Evolutionary conservation across 2,329 filamentous ascomycete species (phyloP).

Genomic region (Hymenoscyphus fraxineus): DNA sequence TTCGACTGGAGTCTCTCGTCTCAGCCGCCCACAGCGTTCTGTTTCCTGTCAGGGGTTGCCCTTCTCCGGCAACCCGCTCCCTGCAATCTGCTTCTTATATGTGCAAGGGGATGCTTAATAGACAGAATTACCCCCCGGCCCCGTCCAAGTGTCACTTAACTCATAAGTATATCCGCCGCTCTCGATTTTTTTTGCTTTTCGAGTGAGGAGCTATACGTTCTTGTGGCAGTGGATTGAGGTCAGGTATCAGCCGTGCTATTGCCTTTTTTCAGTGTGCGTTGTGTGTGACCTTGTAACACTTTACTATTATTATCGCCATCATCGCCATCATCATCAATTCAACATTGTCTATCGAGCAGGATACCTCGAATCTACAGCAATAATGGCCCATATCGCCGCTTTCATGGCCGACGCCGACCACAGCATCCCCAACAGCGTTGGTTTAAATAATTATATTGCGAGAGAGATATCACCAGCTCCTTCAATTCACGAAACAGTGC

Average conservation of each 20-base stretch:
- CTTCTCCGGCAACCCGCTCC: background rate
- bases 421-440: conserved; percentile 26
- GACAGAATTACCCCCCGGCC: conserved; percentile 16
- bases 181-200: conserved; percentile 4
- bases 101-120: conserved; percentile 22
- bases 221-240: conserved; percentile 21
- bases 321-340: conserved; percentile 6
- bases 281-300: conserved; percentile 8
- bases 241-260: conserved; percentile 19
- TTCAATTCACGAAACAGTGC: conserved; percentile 33
- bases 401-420: conserved; percentile 46
- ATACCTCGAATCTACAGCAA: conserved; percentile 18
- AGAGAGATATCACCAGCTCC: conserved; percentile 46
- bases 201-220: conserved; percentile 3
- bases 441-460: conserved; percentile 48
- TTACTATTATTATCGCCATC: background rate
- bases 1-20: conserved; percentile 12
- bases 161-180: conserved; percentile 24
- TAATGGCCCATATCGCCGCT: conserved; percentile 63
- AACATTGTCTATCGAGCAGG: conserved; percentile 21
- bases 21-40: conserved; percentile 28
- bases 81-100: conserved; percentile 21
- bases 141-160: conserved; percentile 22
- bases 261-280: conserved; percentile 10
- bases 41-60: conserved; percentile 8